Conservation (phyloP, 2,329 filamentous ascomycete species). For the Ceratocystis harringtonii region DNA sequence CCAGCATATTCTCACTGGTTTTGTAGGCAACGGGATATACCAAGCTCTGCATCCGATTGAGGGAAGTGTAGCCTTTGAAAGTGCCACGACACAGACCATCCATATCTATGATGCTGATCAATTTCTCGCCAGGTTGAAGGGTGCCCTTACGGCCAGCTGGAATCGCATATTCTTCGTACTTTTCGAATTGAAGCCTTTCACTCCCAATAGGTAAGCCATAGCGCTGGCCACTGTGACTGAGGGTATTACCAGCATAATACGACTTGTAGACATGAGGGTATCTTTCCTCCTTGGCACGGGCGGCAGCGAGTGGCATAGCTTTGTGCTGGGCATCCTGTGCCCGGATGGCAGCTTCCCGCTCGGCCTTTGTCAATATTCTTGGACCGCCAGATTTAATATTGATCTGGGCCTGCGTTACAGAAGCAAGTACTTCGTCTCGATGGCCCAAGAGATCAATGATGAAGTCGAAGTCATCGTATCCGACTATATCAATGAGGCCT, state of each 20-base stretch:
- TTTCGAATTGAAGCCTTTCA: conserved; percentile 51
- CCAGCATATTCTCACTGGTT: conserved; percentile 96
- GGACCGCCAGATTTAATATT: conserved; percentile 8
- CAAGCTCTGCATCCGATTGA: conserved; percentile 97
- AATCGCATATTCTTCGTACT: conserved; percentile 80
- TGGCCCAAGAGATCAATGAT: conserved; percentile 79
- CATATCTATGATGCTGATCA: conserved; percentile 66
- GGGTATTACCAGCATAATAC: conserved; percentile 69
- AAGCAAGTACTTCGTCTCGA: conserved; percentile 49
- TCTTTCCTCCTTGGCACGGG: conserved; percentile 54
- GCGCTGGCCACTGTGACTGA: conserved; percentile 65
- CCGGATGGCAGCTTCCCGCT: conserved; percentile 65
- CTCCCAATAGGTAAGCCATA: conserved; percentile 70
- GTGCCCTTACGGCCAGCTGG: conserved; percentile 69
- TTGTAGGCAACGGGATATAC: conserved; percentile 92
- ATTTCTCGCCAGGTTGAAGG: conserved; percentile 54
- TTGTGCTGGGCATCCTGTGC: conserved; percentile 75
- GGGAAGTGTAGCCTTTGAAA: conserved; percentile 80
- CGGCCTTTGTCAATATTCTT: conserved; percentile 53
- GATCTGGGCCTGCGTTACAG: conserved; percentile 21
- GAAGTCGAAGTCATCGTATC: conserved; percentile 86
- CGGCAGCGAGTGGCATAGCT: conserved; percentile 51
- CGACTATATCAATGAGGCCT: conserved; percentile 73
- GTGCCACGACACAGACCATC: conserved; percentile 83
- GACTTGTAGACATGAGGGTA: conserved; percentile 91